These are phyloP conservation scores for Xylaria hypoxylon DNA, from an alignment of 2,329 filamentous ascomycete species.

Conservation along the genomic window DNA sequence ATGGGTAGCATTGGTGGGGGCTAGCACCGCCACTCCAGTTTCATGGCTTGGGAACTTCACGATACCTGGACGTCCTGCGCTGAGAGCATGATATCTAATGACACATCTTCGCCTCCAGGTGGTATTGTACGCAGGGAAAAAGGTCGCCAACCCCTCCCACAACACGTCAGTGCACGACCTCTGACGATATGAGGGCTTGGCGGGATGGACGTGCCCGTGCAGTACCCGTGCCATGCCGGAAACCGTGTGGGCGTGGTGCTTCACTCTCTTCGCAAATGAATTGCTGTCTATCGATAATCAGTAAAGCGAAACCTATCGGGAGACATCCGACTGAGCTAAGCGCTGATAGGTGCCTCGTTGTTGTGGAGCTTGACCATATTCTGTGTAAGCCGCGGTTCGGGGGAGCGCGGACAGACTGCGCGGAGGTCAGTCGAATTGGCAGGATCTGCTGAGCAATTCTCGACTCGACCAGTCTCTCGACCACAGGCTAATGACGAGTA, in stretches of 20 bases:
- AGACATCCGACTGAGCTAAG: slow-evolving; percentile 15
- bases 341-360: slow-evolving; percentile 15
- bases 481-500: slow-evolving; percentile 23
- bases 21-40: slow-evolving; percentile 10
- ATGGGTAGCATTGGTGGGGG: not conserved
- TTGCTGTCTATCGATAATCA: slow-evolving; percentile 20
- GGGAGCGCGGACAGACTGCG: slow-evolving; percentile 7
- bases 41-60: slow-evolving; percentile 13
- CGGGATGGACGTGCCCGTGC: slow-evolving; percentile 22
- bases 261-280: slow-evolving; percentile 14
- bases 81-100: not conserved
- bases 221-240: too few species aligned
- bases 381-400: slow-evolving; percentile 9
- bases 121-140: not conserved
- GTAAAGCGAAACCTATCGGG: slow-evolving; percentile 26
- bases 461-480: slow-evolving; percentile 15
- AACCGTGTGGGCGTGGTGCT: slow-evolving; percentile 21
- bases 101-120: slow-evolving; percentile 4
- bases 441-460: not conserved
- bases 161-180: slow-evolving; percentile 16
- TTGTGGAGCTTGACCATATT: slow-evolving; percentile 19
- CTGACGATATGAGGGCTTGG: slow-evolving; percentile 29
- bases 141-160: not conserved
- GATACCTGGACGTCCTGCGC: slow-evolving; percentile 7
- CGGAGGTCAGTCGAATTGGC: not conserved